Percentiles rank a stretch among this genome's conserved stretches.
phyloP scores from a whole-genome alignment of 345 rosid genomes.

The Xanthoceras sorbifolium region DNA sequence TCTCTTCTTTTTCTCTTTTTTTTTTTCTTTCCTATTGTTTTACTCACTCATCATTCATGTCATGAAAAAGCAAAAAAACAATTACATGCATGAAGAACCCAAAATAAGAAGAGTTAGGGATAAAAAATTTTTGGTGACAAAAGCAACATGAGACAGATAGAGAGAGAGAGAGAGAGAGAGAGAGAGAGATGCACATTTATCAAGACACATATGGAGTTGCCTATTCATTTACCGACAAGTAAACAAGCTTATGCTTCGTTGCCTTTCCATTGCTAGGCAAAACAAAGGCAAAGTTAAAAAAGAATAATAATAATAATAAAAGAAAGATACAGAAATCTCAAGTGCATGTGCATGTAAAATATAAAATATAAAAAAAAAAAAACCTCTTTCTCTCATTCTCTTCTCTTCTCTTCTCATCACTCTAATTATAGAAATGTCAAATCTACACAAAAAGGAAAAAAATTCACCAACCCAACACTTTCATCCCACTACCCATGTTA shows the following conservation, averaged over 20 bases:
- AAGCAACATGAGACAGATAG: not conserved
- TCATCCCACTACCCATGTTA: conserved; percentile 31
- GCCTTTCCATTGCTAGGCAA: conserved; percentile 55
- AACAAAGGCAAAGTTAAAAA: conserved; percentile 10
- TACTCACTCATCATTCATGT: not conserved
- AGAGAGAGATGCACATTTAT: conserved; percentile 33
- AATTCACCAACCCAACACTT: conserved; percentile 18
- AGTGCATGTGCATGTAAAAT: conserved; percentile 1
- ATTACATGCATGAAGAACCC: not conserved
- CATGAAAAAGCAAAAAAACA: not conserved
- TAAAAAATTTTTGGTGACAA: not conserved
- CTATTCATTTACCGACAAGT: conserved; percentile 62
- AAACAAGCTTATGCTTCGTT: conserved; percentile 40
- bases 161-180: not conserved
- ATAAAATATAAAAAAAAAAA: not conserved
- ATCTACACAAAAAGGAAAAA: conserved; percentile 11
- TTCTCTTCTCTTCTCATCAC: not conserved
- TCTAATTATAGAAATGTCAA: not conserved
- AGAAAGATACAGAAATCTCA: not conserved
- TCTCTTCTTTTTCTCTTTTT: not conserved
- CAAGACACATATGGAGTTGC: conserved; percentile 44
- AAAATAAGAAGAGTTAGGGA: not conserved
- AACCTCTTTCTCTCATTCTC: not conserved
- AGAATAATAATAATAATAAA: too few relatives aligned
- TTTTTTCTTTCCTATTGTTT: not conserved